Conservation (phyloP, 2,329 filamentous ascomycete genomes). For the Ophiostoma himal-ulmi region DNA sequence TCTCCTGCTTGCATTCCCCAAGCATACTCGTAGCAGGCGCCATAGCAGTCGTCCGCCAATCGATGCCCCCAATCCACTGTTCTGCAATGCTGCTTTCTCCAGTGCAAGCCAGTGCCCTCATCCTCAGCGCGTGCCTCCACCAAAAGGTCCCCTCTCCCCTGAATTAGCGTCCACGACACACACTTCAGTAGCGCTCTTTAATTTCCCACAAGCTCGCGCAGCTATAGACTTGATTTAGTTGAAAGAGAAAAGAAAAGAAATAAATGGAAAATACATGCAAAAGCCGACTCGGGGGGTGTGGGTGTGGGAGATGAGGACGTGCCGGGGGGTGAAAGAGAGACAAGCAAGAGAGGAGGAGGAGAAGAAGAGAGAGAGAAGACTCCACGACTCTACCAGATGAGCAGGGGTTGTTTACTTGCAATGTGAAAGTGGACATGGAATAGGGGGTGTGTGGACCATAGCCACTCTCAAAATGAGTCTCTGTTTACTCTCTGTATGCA, state of each 20-base stretch:
- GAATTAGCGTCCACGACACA: slow-evolving; percentile 25
- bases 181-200: slow-evolving; percentile 23
- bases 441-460: slow-evolving; percentile 19
- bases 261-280: background rate
- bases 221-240: slow-evolving; percentile 5
- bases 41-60: background rate
- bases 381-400: background rate
- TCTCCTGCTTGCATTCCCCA: background rate
- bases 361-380: too few species aligned
- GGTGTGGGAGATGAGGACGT: slow-evolving; percentile 21
- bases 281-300: slow-evolving; percentile 4
- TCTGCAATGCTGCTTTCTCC: background rate
- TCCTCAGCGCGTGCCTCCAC: slow-evolving; percentile 20
- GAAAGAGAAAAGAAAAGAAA: background rate
- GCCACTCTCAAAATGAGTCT: slow-evolving; percentile 10
- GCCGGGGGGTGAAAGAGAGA: slow-evolving; percentile 12
- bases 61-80: background rate
- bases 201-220: slow-evolving; percentile 26
- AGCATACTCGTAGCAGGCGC: background rate
- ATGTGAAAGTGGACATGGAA: slow-evolving; percentile 19
- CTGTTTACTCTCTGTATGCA: slow-evolving; percentile 12
- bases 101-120: background rate
- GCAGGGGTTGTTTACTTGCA: slow-evolving; percentile 6
- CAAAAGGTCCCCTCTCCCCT: slow-evolving; percentile 22
- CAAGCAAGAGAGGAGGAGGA: background rate